A percentile compares a stretch with the other conserved stretches of the same genome.
These are phyloP conservation scores for Exophiala calicioides DNA, from an alignment of 2,329 filamentous ascomycete genomes.

Conservation along the genomic window DNA sequence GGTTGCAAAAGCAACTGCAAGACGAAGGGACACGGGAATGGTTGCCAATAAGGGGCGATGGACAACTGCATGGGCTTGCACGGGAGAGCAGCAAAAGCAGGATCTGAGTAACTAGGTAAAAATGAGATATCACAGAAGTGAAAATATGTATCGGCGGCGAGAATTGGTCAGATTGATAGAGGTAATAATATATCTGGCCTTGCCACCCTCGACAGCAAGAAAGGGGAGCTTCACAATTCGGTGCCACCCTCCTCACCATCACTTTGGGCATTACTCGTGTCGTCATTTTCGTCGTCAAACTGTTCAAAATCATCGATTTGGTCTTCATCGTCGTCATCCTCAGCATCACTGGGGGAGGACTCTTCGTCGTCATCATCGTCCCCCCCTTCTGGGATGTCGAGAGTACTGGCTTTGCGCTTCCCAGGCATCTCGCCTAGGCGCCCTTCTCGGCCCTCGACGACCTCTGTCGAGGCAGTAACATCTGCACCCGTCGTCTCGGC, in stretches of 20 bases:
- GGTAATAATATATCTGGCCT: too few species aligned
- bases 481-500: slow-evolving; percentile 45
- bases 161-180: too few species aligned
- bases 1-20: too few species aligned
- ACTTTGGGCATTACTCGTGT: slow-evolving; percentile 6
- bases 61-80: too few species aligned
- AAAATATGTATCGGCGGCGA: too few species aligned
- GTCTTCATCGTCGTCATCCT: slow-evolving; percentile 6
- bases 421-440: slow-evolving; percentile 79
- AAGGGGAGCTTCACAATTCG: not conserved
- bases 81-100: too few species aligned
- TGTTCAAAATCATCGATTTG: slow-evolving; percentile 17
- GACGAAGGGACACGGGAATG: too few species aligned
- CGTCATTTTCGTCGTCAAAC: slow-evolving; percentile 25
- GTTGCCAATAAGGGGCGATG: too few species aligned
- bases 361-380: slow-evolving; percentile 10
- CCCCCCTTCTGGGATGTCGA: slow-evolving; percentile 46
- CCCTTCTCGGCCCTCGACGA: slow-evolving; percentile 71
- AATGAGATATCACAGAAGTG: too few species aligned
- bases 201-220: not conserved
- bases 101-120: too few species aligned
- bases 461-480: slow-evolving; percentile 48
- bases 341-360: not conserved
- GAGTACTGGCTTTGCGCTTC: slow-evolving; percentile 68
- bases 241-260: slow-evolving; percentile 2